Evolutionary conservation across 176 grass and related monocot species (phyloP).

Genomic region (Rhynchospora breviuscula): DNA sequence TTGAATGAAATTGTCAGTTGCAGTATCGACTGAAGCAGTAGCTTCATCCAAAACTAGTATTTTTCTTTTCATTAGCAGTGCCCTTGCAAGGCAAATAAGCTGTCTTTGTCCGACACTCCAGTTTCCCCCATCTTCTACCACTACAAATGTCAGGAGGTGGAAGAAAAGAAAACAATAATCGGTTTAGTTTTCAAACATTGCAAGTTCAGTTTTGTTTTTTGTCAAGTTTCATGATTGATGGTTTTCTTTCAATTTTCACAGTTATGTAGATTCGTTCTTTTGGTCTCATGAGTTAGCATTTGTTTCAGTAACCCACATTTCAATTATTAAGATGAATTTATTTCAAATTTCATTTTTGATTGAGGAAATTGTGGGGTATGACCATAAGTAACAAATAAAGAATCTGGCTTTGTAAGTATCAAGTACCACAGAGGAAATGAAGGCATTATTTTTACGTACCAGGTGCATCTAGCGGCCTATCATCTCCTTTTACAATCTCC

Average conservation of each 20-base stretch:
- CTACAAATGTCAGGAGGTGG: slow-evolving; percentile 22
- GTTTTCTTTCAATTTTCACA: background rate
- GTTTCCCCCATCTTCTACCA: slow-evolving; percentile 77
- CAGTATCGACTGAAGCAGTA: slow-evolving; percentile 83
- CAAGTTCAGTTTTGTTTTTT: background rate
- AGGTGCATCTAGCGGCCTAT: slow-evolving; percentile 60
- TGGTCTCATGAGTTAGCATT: background rate
- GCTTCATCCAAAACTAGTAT: slow-evolving; percentile 94
- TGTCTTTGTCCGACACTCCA: slow-evolving; percentile 90
- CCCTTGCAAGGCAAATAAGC: slow-evolving; percentile 77
- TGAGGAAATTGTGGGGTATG: background rate
- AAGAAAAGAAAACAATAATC: background rate
- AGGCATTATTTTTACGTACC: slow-evolving; percentile 33
- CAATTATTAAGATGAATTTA: background rate
- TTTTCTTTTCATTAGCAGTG: slow-evolving; percentile 69
- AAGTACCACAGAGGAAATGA: background rate
- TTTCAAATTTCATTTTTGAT: background rate
- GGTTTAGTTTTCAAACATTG: background rate
- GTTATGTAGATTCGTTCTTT: background rate
- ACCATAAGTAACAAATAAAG: background rate
- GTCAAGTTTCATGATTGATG: background rate
- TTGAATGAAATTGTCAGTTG: slow-evolving; percentile 82
- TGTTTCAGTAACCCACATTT: background rate
- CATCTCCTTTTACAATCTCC: slow-evolving; percentile 60
- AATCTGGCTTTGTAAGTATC: background rate